Conservation (phyloP, 441 rosid species). For the Arabidopsis hybrid region DNA sequence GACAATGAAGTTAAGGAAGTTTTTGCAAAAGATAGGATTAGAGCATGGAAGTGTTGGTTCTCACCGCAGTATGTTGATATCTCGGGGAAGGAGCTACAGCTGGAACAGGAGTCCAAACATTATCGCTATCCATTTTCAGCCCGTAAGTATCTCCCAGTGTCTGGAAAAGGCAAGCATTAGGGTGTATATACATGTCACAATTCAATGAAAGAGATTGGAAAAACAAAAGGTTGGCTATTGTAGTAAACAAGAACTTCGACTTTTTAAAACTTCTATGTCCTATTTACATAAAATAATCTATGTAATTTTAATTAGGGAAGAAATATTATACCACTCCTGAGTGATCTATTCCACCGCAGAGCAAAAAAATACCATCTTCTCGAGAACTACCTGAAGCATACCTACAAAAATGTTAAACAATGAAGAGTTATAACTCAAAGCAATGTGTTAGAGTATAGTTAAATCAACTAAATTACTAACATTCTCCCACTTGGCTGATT, state of each 20-base stretch:
- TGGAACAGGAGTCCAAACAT: conserved; percentile 85
- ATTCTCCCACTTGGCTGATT: conserved; percentile 79
- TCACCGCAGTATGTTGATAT: conserved; percentile 82
- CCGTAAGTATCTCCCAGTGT: conserved; percentile 84
- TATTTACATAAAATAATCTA: not conserved
- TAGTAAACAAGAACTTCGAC: not conserved
- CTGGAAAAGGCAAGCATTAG: conserved; percentile 53
- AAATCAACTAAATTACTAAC: conserved; percentile 57
- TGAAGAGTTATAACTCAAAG: conserved; percentile 37
- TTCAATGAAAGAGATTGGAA: not conserved
- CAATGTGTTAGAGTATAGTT: conserved; percentile 10
- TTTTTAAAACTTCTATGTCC: not conserved
- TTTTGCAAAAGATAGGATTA: conserved; percentile 8
- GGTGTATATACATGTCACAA: not conserved
- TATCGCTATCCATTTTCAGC: conserved; percentile 73
- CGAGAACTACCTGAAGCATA: conserved; percentile 89
- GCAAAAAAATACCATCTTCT: conserved; percentile 81
- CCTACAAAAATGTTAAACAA: conserved; percentile 53
- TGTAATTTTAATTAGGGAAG: not conserved
- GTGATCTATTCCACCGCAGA: conserved; percentile 87
- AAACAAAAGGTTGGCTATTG: not conserved
- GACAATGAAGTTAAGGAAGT: conserved; percentile 11
- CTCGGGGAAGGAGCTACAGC: conserved; percentile 79
- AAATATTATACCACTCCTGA: conserved; percentile 64
- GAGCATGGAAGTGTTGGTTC: conserved; percentile 29